phyloP scores from a whole-genome alignment of 257 asterid species.

The Rhazya stricta region DNA sequence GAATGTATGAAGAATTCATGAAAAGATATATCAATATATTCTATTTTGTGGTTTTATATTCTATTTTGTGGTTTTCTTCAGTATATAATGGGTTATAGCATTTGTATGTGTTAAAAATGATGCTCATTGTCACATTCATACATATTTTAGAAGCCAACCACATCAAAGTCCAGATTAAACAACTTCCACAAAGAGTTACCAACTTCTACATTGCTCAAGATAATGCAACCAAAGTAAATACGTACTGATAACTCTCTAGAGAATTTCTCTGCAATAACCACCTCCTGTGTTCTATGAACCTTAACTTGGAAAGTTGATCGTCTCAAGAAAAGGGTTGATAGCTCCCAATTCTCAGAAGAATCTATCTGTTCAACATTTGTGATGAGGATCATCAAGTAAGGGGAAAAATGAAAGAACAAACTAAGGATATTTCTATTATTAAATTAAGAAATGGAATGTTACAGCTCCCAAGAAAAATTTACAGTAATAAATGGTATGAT shows the following conservation, averaged over 20 bases:
- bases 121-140: neutral
- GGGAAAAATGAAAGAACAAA: neutral
- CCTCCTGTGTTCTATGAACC: constrained; percentile 59
- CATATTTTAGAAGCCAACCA: neutral
- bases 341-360: constrained; percentile 87
- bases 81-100: neutral
- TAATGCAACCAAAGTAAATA: constrained; percentile 22
- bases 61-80: no score
- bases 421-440: neutral
- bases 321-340: constrained; percentile 52
- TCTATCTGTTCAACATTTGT: constrained; percentile 46
- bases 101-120: neutral
- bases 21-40: neutral
- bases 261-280: constrained; percentile 57
- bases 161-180: neutral
- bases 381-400: neutral
- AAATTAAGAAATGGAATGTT: neutral
- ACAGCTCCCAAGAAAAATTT: neutral
- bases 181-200: neutral
- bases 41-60: neutral
- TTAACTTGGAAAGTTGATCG: constrained; percentile 74
- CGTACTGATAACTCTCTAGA: constrained; percentile 81
- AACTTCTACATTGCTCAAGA: constrained; percentile 3
- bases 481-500: neutral
- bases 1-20: neutral